Evolutionary conservation across 2,329 filamentous ascomycete species (phyloP), one percentile per base, ranked within the genome.

Genomic region (Aspergillus awamori): DNA sequence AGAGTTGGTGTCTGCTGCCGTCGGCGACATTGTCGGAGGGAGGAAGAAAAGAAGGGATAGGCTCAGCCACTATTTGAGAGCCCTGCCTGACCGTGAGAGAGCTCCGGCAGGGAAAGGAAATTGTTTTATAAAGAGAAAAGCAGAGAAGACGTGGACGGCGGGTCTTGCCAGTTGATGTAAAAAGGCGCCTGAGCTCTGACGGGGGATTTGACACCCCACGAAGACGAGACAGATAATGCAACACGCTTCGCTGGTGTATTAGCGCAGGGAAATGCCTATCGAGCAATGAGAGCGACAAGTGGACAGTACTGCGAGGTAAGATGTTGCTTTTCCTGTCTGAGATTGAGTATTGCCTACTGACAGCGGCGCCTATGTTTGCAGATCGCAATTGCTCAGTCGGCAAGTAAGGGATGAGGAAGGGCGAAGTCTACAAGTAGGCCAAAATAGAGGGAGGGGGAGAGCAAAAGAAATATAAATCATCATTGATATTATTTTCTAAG

Each of bases 11-110:
- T 47, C 26, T 10, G 59, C 53, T 8, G 59, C 54, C 26, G 41
- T n/a, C 33, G 57, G 59, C 57, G 64, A 64, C 67, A 71, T 72
- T 58, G 54, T 65, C 53, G 26, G 15, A 11, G 53, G 24, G 17
- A 10, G 36, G 47, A 45, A 17, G 41, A 3, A 8, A 17, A 36
- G 33, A 1, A 36, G 30, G 11, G 33, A 36, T 11, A 13, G 26
- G n/a, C 7, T 4, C 24, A 17, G n/a, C 11, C 33, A 17, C 52
- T 17, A 20, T 7, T 6, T 36, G 5, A 6, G 13, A 1, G 11
- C 33, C 30, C 33, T 36, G 33, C 11, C 33, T 36, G 1, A 2
- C 4, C 2, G 5, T 36, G 11, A 36, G 33, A 36, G 33, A 36
- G 10, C 33, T 36, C 4, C 4, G 26, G 11, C 11, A 36, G 33